Percentiles rank a stretch among this genome's conserved stretches.
phyloP scores from a whole-genome alignment of 176 grass and related monocot genomes.

The Puya raimondii region DNA sequence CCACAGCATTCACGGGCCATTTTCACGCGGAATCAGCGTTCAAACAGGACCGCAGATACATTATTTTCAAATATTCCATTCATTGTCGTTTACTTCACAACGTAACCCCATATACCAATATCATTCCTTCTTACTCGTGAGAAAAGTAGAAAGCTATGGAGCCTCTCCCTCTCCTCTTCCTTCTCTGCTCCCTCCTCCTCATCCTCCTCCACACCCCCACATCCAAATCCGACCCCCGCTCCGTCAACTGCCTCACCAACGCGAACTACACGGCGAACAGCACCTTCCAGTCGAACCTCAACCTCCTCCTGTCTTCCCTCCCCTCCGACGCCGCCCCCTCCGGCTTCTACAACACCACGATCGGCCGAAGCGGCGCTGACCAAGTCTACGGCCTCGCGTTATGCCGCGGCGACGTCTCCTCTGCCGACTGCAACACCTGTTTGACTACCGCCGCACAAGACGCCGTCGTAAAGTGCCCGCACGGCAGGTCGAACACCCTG shows the following conservation, averaged over 20 bases:
- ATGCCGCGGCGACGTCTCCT: slow-evolving; percentile 40
- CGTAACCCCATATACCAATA: too few relatives aligned
- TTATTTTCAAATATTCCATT: too few relatives aligned
- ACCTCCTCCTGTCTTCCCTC: slow-evolving; percentile 28
- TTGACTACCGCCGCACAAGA: slow-evolving; percentile 15
- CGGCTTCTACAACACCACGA: slow-evolving; percentile 17
- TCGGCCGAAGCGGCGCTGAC: slow-evolving; percentile 7
- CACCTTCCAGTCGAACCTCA: slow-evolving; percentile 32
- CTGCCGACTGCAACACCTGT: slow-evolving; percentile 19
- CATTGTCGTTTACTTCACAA: too few relatives aligned
- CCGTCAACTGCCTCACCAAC: slow-evolving; percentile 3
- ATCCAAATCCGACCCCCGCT: slow-evolving; percentile 1
- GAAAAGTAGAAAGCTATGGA: slow-evolving; percentile 13
- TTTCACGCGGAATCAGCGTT: too few relatives aligned
- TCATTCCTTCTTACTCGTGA: too few relatives aligned
- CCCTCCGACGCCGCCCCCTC: background rate
- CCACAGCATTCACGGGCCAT: too few relatives aligned
- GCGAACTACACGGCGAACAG: slow-evolving; percentile 25
- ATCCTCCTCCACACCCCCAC: too few relatives aligned
- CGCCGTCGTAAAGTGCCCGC: slow-evolving; percentile 7
- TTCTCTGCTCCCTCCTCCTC: too few relatives aligned
- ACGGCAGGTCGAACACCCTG: background rate
- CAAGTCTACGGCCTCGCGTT: slow-evolving; percentile 20
- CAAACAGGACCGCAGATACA: too few relatives aligned
- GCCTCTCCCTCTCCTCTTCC: too few relatives aligned